These are phyloP conservation scores for Jimgerdemannia flammicorona DNA, from an alignment of 192 early-diverging fungal genomes.

Conservation along the genomic window DNA sequence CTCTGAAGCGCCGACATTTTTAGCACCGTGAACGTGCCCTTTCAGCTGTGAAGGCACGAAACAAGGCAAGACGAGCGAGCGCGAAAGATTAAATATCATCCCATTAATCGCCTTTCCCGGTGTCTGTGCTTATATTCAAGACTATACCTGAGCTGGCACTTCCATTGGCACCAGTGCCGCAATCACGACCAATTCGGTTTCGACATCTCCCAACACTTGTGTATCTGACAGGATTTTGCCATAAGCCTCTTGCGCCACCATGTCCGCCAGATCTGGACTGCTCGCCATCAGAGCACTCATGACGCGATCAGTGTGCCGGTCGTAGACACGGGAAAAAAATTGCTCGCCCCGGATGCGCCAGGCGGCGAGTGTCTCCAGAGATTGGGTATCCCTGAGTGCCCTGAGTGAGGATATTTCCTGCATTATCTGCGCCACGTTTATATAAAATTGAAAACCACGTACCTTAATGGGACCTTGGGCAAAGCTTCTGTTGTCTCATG, in stretches of 20 bases:
- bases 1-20: constrained; percentile 16
- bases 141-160: constrained; percentile 13
- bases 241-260: constrained; percentile 15
- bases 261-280: constrained; percentile 6
- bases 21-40: constrained; percentile 15
- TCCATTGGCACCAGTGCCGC: constrained; percentile 1
- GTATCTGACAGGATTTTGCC: constrained; percentile 15
- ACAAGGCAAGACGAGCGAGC: neutral
- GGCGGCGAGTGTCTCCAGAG: neutral
- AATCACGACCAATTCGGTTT: constrained; percentile 12
- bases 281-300: neutral
- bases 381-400: neutral
- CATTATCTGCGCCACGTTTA: neutral
- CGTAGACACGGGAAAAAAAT: constrained; percentile 9
- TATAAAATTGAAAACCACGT: neutral
- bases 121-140: neutral
- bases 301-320: constrained; percentile 8
- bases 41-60: constrained; percentile 7
- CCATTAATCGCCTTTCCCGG: too few relatives aligned
- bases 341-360: neutral
- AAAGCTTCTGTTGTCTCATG: constrained; percentile 15
- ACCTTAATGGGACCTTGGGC: neutral
- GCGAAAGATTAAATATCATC: neutral
- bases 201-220: constrained; percentile 1
- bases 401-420: too few relatives aligned